phyloP scores from a whole-genome alignment of 1,139 yeast species.

The Diutina catenulata region DNA sequence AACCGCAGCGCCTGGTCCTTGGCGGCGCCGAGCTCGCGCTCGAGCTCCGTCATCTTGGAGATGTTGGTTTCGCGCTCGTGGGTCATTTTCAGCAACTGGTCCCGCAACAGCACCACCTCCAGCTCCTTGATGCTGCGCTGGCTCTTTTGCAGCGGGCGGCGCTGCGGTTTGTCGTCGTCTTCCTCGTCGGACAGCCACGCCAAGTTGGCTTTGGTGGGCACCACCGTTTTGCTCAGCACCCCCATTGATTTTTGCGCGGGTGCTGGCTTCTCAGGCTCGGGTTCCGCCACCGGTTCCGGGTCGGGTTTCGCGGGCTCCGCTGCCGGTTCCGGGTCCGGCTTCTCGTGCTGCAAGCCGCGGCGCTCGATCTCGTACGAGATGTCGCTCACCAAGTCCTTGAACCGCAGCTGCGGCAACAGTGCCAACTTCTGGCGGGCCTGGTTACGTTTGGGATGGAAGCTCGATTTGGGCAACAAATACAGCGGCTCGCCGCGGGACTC shows the following conservation, averaged over 20 bases:
- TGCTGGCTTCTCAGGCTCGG: background rate
- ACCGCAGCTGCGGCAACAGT: constrained; percentile 68
- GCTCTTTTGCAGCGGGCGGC: background rate
- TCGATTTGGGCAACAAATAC: constrained; percentile 54
- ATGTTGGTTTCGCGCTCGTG: constrained; percentile 2
- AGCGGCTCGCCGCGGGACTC: constrained; percentile 46
- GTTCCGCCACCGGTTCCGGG: background rate
- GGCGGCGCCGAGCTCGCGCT: background rate
- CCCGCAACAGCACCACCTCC: background rate
- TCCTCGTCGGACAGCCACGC: constrained; percentile 82
- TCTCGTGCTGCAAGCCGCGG: constrained; percentile 45
- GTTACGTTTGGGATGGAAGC: constrained; percentile 86
- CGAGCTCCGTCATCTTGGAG: background rate
- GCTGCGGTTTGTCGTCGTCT: constrained; percentile 18
- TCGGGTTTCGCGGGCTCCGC: background rate
- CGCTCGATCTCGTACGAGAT: constrained; percentile 80
- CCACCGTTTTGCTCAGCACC: constrained; percentile 52
- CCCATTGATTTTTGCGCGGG: background rate
- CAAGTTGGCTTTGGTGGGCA: constrained; percentile 67
- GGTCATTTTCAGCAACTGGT: constrained; percentile 1
- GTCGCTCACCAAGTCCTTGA: constrained; percentile 85
- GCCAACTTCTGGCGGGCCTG: constrained; percentile 92
- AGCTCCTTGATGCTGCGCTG: background rate
- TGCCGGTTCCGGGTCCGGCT: background rate
- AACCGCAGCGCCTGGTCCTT: no score